Evolutionary conservation across 345 rosid genomes (phyloP), one percentile per base, ranked within the genome.

Genomic region (Chamaenerion angustifolium): DNA sequence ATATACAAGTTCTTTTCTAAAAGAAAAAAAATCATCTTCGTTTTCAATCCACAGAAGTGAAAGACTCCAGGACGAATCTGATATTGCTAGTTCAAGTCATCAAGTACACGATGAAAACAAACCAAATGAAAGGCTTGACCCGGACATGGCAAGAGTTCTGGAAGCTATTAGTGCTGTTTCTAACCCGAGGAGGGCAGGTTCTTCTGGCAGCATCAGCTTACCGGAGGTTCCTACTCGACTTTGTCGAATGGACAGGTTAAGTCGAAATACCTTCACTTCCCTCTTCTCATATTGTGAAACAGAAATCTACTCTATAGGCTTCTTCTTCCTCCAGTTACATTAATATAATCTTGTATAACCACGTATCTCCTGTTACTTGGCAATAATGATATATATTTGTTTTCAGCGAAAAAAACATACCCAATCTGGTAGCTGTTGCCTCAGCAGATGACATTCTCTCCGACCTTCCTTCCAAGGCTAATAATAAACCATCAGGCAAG

Each of bases 51-150:
- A 78, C 41, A 49, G 59, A 60, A 17, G 48, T 50, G 82, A 78
- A 45, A 87, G 65, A 65, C 84, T 80, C 19, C 93, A 80, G 69
- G 95, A 84, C 64, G 95, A 92, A 52, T 76, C 71, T 47, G 68
- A 78, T 56, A 51, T 56, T 58, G 61, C 73, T 45, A 82, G 86
- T 63, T 79, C 83, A 54, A 55, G 63, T 49, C 47, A 52, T 57
- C 84, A 78, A 40, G 46, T 11, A 41, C 47, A 19, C 13, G 41
- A 42, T 1, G 15, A 54, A 16, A 54, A 54, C 13, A 42, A 54
- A 42, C 69, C 58, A 23, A 49, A 52, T 19, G 80, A 69, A 68
- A 76, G 70, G 61, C 61, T 59, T 45, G 58, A 55, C 52, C 52
- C 72, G 16, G 83, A 78, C 57, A 55, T 40, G 56, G 80, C 68